Percentiles rank a stretch among this genome's conserved stretches.
Evolutionary conservation across 768 basidiomycete species (phyloP).

Genomic region (Serendipita sp.): DNA sequence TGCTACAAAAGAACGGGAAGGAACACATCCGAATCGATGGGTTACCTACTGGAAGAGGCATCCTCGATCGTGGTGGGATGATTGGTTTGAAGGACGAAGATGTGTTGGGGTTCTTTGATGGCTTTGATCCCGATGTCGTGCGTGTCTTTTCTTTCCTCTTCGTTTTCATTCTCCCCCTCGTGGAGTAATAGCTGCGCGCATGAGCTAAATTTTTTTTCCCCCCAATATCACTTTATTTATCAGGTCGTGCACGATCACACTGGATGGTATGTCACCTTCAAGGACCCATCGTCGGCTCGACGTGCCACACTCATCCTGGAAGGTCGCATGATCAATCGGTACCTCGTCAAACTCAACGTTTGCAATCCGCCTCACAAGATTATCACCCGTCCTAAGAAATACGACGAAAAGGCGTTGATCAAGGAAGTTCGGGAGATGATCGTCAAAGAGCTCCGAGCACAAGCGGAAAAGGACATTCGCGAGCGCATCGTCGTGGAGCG

Average conservation of each 20-base stretch:
- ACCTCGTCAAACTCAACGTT: slow-evolving; percentile 14
- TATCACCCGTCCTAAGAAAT: slow-evolving; percentile 15
- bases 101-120: slow-evolving; percentile 49
- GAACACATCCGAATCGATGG: slow-evolving; percentile 51
- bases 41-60: not conserved
- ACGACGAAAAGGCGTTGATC: slow-evolving; percentile 38
- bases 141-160: slow-evolving; percentile 17
- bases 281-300: slow-evolving; percentile 41
- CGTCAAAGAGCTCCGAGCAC: slow-evolving; percentile 34
- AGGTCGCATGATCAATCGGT: slow-evolving; percentile 14
- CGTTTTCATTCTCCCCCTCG: not conserved
- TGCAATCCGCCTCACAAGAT: slow-evolving; percentile 13
- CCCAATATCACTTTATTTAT: too few species aligned
- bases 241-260: slow-evolving; percentile 55
- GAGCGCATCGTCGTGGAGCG: slow-evolving; percentile 43
- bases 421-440: slow-evolving; percentile 40
- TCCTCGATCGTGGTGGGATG: slow-evolving; percentile 25
- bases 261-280: slow-evolving; percentile 75
- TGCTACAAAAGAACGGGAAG: slow-evolving; percentile 43
- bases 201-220: not conserved
- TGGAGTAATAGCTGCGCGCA: not conserved
- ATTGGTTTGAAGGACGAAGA: slow-evolving; percentile 44
- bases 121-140: slow-evolving; percentile 60
- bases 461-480: slow-evolving; percentile 49
- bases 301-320: slow-evolving; percentile 51